Evolutionary conservation across 306 rosid genomes (phyloP), one percentile per base, ranked within the genome.

Genomic region (Sesbania bispinosa): DNA sequence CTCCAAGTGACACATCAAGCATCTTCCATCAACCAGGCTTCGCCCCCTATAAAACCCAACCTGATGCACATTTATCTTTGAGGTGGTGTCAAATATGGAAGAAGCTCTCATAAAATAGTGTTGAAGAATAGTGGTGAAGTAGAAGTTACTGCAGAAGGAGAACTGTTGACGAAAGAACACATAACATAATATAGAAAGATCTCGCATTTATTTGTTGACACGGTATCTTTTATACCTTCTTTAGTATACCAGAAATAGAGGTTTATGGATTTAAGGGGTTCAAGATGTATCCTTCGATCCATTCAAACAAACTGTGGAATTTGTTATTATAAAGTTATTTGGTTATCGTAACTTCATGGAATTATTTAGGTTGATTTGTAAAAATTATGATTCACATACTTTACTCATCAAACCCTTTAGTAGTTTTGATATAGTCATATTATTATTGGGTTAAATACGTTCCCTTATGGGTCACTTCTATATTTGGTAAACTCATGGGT

Each of bases 181-280:
- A n/a, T n/a, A n/a, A n/a, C n/a, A n/a, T n/a, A n/a, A n/a, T n/a
- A n/a, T n/a, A n/a, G n/a, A n/a, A n/a, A n/a, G n/a, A n/a, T n/a
- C n/a, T n/a, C n/a, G n/a, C n/a, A n/a, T n/a, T n/a, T n/a, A n/a
- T n/a, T n/a, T n/a, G n/a, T n/a, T n/a, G n/a, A 26, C 5, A 10
- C 60, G 66, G 39, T 26, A 48, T 69, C 19, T 36, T 21, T n/a
- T n/a, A 14, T 33, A 52, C 59, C 36, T 61, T 43, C 16, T 18
- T 69, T 60, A n/a, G 51, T 52, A n/a, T n/a, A 14, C 45, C 21
- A 27, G 11, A 67, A 62, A 29, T 24, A 35, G 7, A 43, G 23
- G 7, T 32, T 60, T 32, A n/a, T 74, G 23, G 14, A 29, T 62
- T 75, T 62, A 27, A 33, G 36, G 30, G 69, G 43, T 68, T 42